Evolutionary conservation across 1,139 yeast species (phyloP), one percentile per base, ranked within the genome.

Genomic region (Debaryomycetaceae sp.): DNA sequence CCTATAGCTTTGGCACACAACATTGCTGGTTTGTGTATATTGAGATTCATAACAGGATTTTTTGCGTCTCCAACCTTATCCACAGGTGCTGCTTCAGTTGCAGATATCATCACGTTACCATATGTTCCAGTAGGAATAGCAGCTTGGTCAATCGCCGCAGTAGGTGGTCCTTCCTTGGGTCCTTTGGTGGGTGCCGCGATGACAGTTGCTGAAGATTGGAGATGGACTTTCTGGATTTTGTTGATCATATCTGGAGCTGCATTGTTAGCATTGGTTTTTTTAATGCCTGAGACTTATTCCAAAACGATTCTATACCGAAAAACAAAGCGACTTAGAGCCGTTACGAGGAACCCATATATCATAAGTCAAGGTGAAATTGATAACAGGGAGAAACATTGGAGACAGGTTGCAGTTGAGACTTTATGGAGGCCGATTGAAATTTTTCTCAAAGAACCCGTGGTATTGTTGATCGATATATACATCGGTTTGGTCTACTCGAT

Each of bases 401-500:
- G 45, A 6, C 60, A 65, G 41, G 42, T 70, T 33, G 51, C 66
- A 6, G 50, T 63, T 24, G 78, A 75, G 49, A 60, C 76, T 41
- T 61, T 81, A 55, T 42, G 76, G 75, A 63, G 78, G 56, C 81
- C 81, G 2, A 43, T 76, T 42, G 71, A 70, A 48, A 67, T 76
- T 38, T 62, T 70, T 5, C 49, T 75, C 8, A 59, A 60, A 50
- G 75, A 79, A 62, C 75, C 79, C 37, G 70, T 75, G 41, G 72
- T 74, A 46, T 45, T 82, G 58, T 53, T 72, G 59, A 65, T 75
- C 54, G 64, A 81, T 53, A 31, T 76, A 20, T 81, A 82, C 58
- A 64, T 77, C 51, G 75, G 84, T 2, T 61, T 82, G 55, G 68
- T 76, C 17, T 82, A 81, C 59, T 74, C 83, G 30, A 61, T 78